A percentile compares a stretch with the other conserved stretches of the same genome.
Conservation (phyloP, 345 rosid species). For the Salix purpurea region DNA sequence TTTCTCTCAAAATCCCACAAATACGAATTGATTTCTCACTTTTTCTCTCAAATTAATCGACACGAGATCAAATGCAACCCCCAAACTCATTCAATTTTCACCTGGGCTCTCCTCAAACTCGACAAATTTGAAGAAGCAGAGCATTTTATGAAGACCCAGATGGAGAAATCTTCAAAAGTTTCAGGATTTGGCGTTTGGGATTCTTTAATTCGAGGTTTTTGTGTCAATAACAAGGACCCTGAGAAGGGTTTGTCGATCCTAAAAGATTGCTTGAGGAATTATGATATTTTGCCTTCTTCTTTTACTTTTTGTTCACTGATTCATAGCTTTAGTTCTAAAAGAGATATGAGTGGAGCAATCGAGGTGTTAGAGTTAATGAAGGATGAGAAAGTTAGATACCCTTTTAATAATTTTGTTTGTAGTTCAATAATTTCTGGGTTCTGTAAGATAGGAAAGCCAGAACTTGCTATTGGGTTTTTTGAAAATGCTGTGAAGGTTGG, state of each 20-base stretch:
- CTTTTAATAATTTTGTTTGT: constrained; percentile 64
- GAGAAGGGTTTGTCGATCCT: constrained; percentile 43
- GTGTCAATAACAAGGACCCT: constrained; percentile 39
- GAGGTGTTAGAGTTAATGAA: constrained; percentile 65
- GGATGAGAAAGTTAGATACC: constrained; percentile 41
- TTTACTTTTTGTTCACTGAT: constrained; percentile 51
- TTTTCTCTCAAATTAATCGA: constrained; percentile 32
- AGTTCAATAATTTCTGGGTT: constrained; percentile 67
- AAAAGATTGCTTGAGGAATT: constrained; percentile 39
- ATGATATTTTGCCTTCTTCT: constrained; percentile 58
- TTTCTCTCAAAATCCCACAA: constrained; percentile 36
- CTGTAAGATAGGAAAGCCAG: constrained; percentile 63
- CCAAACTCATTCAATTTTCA: constrained; percentile 42
- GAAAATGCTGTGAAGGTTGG: constrained; percentile 43
- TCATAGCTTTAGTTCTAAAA: constrained; percentile 42
- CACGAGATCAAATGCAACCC: constrained; percentile 30
- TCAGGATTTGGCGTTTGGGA: constrained; percentile 40
- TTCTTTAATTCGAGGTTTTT: constrained; percentile 49
- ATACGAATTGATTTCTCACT: constrained; percentile 27
- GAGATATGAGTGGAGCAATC: constrained; percentile 51
- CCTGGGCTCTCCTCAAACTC: constrained; percentile 50
- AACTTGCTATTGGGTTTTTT: constrained; percentile 55
- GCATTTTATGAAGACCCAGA: constrained; percentile 40
- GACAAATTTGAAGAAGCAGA: constrained; percentile 56
- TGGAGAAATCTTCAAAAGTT: constrained; percentile 29